Base-by-base conservation (phyloP, 2,329 filamentous ascomycete genomes). In the Pyricularia sp. region DNA sequence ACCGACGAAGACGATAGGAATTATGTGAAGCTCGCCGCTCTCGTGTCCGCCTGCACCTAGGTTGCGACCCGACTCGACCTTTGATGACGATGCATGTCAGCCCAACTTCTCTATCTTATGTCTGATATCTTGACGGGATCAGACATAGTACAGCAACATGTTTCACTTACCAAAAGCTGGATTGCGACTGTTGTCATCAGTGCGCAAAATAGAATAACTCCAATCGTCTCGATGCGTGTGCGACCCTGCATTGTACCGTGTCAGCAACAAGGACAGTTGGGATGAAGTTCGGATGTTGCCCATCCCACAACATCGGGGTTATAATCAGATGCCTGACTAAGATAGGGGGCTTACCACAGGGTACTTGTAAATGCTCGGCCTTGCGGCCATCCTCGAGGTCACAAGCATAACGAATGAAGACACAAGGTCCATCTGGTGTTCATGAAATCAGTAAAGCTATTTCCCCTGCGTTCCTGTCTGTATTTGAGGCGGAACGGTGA, bases 101-200 rank as follows among this genome's bases (percentile, higher is more conserved):
- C 66, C 17, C 58, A 61, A 61, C 23, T 26, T 12, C 2, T 26
- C n/a, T n/a, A 26, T 61, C 23, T 61, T 61, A 26, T 25, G 58
- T 17, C 58, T 25, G 58, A 5, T 6, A 12, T 17, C n/a, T 26
- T 17, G 58, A 58, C 23, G n/a, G n/a, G n/a, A 12, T 23, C 6
- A 12, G 9, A 25, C 20, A 12, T 12, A 23, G 9, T 6, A 23
- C 58, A 14, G 26, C 4, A 12, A 1, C 61, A 25, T 4, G 59
- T 14, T 25, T 7, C 7, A 28, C 82, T 76, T 76, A 85, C 84
- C 65, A 88, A 83, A 31, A 90, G 79, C 73, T 89, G 84, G 31
- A 89, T 85, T 65, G 88, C 86, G 3, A 89, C 87, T 0, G 87
- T 89, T 2, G 87, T 88, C 86, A 90, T 89, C 70, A 90, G 79